Percentiles rank a stretch among this genome's conserved stretches.
These are phyloP conservation scores for Oidium heveae DNA, from an alignment of 2,329 filamentous ascomycete species.

Conservation along the genomic window DNA sequence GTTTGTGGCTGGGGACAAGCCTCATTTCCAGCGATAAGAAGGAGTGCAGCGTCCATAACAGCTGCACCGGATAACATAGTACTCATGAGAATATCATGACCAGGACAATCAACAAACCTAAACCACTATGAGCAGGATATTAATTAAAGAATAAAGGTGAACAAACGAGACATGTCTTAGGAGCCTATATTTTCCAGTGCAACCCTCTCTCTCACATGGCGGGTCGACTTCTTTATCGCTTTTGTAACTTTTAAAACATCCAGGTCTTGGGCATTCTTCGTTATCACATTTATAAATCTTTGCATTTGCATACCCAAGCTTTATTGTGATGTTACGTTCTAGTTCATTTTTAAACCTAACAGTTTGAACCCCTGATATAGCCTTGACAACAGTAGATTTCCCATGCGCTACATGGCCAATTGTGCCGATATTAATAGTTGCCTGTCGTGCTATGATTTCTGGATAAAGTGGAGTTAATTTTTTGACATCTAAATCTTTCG, in stretches of 20 bases:
- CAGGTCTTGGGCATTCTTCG: conserved; percentile 67
- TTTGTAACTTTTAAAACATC: conserved; percentile 92
- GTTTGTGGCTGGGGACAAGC: conserved; percentile 95
- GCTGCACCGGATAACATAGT: conserved; percentile 98
- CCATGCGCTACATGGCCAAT: conserved; percentile 98
- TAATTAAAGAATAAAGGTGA: neutral
- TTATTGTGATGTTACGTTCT: conserved; percentile 98
- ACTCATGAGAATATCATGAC: conserved; percentile 99
- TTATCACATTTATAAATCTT: conserved; percentile 99
- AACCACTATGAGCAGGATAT: conserved; percentile 10
- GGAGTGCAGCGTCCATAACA: conserved; percentile 94
- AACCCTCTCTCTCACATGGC: conserved; percentile 82
- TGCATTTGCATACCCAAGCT: conserved; percentile 96
- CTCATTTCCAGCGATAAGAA: conserved; percentile 96
- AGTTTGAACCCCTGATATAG: conserved; percentile 95
- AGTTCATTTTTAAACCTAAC: conserved; percentile 99
- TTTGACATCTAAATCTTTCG: conserved; percentile 63
- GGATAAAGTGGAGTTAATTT: conserved; percentile 65
- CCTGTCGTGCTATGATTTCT: conserved; percentile 92
- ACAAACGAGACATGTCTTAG: conserved; percentile 79
- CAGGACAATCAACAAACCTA: conserved; percentile 93
- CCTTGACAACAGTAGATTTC: conserved; percentile 96
- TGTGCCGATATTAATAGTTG: conserved; percentile 96
- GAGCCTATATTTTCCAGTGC: conserved; percentile 63
- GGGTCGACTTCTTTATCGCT: conserved; percentile 98